A percentile compares a stretch with the other conserved stretches of the same genome.
phyloP scores from a whole-genome alignment of 2,329 filamentous ascomycete species.

The Colletotrichum scovillei region DNA sequence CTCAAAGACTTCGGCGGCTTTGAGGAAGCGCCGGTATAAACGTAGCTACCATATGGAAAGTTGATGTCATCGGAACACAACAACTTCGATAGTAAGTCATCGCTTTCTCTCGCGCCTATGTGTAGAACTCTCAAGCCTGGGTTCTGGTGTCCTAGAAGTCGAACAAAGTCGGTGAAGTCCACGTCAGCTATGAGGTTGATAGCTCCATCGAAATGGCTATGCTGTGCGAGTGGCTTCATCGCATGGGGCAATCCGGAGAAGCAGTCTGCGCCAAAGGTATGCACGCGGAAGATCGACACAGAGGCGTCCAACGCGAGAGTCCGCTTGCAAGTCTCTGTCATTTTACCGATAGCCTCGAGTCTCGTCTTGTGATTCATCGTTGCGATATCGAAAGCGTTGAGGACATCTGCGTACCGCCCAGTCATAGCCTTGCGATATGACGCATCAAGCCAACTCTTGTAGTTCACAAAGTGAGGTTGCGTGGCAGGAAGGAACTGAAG shows the following conservation, averaged over 20 bases:
- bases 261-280: background rate
- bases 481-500: constrained; percentile 25
- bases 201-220: background rate
- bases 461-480: constrained; percentile 9
- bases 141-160: constrained; percentile 40
- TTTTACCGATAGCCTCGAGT: background rate
- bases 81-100: background rate
- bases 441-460: constrained; percentile 25
- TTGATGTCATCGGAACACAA: background rate
- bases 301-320: background rate
- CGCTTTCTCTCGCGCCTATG: background rate
- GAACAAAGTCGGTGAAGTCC: background rate
- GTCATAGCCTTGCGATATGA: constrained; percentile 14
- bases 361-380: background rate
- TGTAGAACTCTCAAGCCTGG: constrained; percentile 32
- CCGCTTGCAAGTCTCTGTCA: background rate
- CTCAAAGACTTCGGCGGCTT: constrained; percentile 23
- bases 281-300: background rate
- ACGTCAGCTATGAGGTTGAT: background rate
- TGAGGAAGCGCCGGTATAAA: constrained; percentile 42
- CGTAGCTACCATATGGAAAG: constrained; percentile 35
- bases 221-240: background rate
- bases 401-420: background rate
- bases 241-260: constrained; percentile 5
- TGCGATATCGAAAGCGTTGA: constrained; percentile 11